phyloP scores from a whole-genome alignment of 768 basidiomycete genomes.

The Leccinum pellstonianum region DNA sequence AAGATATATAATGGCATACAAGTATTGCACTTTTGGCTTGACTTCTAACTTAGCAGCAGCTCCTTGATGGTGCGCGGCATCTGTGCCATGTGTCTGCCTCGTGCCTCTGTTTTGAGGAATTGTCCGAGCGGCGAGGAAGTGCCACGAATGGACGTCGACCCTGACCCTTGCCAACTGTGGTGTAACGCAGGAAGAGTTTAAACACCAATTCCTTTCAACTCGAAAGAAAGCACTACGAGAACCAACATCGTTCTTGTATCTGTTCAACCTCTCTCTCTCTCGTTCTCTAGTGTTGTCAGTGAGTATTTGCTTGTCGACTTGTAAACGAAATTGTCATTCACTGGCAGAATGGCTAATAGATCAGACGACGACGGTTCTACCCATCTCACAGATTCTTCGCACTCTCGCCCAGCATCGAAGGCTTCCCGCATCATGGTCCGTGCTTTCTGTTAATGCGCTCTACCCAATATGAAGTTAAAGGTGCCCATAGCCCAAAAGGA shows the following conservation, averaged over 20 bases:
- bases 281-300: constrained; percentile 5
- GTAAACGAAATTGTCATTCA: constrained; percentile 1
- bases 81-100: constrained; percentile 23
- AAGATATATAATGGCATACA: neutral
- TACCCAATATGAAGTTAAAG: constrained; percentile 7
- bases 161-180: neutral
- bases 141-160: neutral
- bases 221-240: neutral
- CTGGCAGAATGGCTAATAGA: constrained; percentile 17
- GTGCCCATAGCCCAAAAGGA: constrained; percentile 7
- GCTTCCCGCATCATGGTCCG: constrained; percentile 14
- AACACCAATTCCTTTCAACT: neutral
- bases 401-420: constrained; percentile 16
- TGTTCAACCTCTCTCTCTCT: neutral
- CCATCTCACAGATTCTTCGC: constrained; percentile 7
- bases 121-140: neutral
- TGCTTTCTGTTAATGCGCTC: neutral
- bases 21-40: neutral
- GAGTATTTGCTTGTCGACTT: constrained; percentile 3
- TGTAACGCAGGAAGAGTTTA: constrained; percentile 3
- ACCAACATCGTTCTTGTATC: neutral
- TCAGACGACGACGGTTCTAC: constrained; percentile 12
- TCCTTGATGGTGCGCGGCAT: neutral
- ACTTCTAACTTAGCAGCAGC: neutral
- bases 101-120: constrained; percentile 11